Evolutionary conservation across 2,329 filamentous ascomycete genomes (phyloP).

Genomic region (Alternaria conjuncta): DNA sequence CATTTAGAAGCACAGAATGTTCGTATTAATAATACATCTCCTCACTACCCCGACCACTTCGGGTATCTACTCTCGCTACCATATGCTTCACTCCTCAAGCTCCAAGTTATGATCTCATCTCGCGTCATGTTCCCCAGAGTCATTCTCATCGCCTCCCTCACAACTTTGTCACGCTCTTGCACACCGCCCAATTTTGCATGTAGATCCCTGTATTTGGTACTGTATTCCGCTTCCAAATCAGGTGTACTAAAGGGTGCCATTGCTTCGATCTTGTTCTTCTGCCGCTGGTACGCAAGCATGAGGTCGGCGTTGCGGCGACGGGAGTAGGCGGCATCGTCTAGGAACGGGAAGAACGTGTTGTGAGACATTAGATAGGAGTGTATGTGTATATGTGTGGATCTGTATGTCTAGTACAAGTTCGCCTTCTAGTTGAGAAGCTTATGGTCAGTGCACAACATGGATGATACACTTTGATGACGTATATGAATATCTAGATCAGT

Average conservation of each 20-base stretch:
- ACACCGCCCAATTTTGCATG: background rate
- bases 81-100: background rate
- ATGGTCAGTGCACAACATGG: background rate
- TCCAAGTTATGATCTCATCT: background rate
- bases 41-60: background rate
- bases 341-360: background rate
- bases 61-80: background rate
- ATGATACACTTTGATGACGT: background rate
- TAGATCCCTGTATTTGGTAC: background rate
- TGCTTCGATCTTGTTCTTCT: background rate
- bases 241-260: background rate
- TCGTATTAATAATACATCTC: background rate
- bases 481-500: background rate
- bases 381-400: background rate
- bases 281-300: background rate
- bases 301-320: background rate
- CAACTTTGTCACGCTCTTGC: background rate
- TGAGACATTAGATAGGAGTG: background rate
- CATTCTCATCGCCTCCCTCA: background rate
- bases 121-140: background rate
- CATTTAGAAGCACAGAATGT: background rate
- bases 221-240: background rate
- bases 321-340: background rate
- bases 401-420: background rate
- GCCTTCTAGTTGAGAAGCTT: background rate